Base-by-base conservation (phyloP, 83 land plant genomes). In the Picea mariana region DNA sequence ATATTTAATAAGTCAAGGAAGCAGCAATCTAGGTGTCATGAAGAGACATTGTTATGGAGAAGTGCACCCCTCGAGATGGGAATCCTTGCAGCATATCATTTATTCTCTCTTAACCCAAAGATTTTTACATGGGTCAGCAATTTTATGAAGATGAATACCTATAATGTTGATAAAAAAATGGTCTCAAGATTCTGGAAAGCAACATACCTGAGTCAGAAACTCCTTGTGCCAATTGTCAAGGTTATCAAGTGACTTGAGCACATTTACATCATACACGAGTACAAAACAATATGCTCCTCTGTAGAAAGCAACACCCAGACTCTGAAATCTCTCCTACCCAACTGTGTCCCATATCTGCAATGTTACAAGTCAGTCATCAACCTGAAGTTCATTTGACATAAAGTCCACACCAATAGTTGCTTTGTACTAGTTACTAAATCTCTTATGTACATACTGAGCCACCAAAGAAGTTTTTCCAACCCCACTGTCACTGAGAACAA, bases 291-390 rank as follows among this genome's bases (percentile, higher is more conserved):
- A 89, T 79, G 94, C 92, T 11, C 96, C 94, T 85, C 94, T 80
- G 59, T 93, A 93, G 63, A 93, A 93, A 59, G 94, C 94, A 82
- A 84, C 89, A 3, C 94, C 96, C 60, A 93, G 87, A 78, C 96
- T 93, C 59, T 93, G 92, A 79, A 93, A 93, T 47, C 94, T 84
- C 64, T 93, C 94, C 71, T 92, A 94, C 21, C 96, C 94, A 15
- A 92, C 94, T 34, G 94, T 93, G 81, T 93, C 96, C 96, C 96
- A 93, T 61, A 93, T 92, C 94, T 92, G 94, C 81, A 92, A 78
- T 49, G 94, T 92, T 13, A 89, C 94, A n/a, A 89, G 72, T 49
- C 84, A 82, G 81, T 87, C 90, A 81, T 87, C 94, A 80, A 92
- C 79, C 27, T 80, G 83, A 12, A 92, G 82, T 77, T 92, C 94